phyloP scores from a whole-genome alignment of 495 filamentous ascomycete species.

The Podospora sp. region DNA sequence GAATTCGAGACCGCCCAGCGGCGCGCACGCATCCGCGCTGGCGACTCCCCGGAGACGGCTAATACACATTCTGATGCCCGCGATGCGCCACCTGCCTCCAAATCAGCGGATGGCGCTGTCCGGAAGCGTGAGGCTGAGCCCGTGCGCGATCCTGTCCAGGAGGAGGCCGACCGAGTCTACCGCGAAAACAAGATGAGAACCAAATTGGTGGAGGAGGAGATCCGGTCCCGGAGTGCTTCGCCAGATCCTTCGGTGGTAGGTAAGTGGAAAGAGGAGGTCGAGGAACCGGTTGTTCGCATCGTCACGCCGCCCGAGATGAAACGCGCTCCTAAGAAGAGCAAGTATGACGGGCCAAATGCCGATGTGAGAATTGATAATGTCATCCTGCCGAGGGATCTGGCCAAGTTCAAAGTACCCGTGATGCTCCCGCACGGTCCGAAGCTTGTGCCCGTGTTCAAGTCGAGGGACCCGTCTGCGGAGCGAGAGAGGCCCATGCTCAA shows the following conservation, averaged over 20 bases:
- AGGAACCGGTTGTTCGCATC: conserved; percentile 42
- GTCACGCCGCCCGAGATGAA: conserved; percentile 52
- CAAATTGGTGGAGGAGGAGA: conserved; percentile 49
- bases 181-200: conserved; percentile 52
- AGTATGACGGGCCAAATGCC: conserved; percentile 57
- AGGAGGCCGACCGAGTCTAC: conserved; percentile 54
- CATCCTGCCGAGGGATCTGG: conserved; percentile 43
- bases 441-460: conserved; percentile 39
- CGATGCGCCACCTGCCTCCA: background rate
- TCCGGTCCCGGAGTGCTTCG: conserved; percentile 48
- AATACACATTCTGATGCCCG: background rate
- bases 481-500: conserved; percentile 55
- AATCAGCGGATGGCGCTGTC: background rate
- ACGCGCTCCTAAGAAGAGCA: conserved; percentile 45
- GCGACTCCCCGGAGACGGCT: conserved; percentile 30
- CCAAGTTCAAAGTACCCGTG: conserved; percentile 30
- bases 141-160: conserved; percentile 47
- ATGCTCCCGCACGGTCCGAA: background rate
- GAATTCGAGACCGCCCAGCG: conserved; percentile 44
- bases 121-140: conserved; percentile 34
- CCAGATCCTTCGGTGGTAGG: conserved; percentile 51
- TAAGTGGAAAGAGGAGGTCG: conserved; percentile 48
- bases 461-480: conserved; percentile 51
- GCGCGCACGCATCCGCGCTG: conserved; percentile 37
- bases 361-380: conserved; percentile 57